Conservation (phyloP, 2,329 filamentous ascomycete species). For the Apiospora saccharicola region DNA sequence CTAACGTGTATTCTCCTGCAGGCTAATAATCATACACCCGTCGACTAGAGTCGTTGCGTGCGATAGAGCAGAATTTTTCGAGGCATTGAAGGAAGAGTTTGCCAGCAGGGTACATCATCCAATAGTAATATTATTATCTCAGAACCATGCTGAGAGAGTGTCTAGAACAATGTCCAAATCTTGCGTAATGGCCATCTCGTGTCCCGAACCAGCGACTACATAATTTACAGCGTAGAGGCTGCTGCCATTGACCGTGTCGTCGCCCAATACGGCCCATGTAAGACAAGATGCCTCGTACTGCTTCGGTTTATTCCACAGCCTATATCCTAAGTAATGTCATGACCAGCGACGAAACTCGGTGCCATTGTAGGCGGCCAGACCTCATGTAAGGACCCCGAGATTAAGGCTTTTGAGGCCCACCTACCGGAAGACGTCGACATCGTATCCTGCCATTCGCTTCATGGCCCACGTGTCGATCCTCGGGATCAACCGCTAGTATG, state of each 20-base stretch:
- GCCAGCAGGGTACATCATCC: conserved; percentile 76
- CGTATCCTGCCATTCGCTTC: conserved; percentile 93
- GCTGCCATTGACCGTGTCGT: conserved; percentile 89
- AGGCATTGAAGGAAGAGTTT: conserved; percentile 82
- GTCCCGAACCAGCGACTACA: conserved; percentile 95
- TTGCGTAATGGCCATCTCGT: conserved; percentile 94
- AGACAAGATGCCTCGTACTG: conserved; percentile 42
- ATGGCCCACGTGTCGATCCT: conserved; percentile 89
- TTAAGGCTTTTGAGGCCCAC: conserved; percentile 89
- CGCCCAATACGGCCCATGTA: conserved; percentile 91
- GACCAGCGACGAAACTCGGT: conserved; percentile 85
- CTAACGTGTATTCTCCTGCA: conserved; percentile 34
- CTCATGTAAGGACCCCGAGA: conserved; percentile 97
- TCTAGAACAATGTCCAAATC: conserved; percentile 85
- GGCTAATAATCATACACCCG: conserved; percentile 24
- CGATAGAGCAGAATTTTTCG: conserved; percentile 89
- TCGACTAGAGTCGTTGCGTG: conserved; percentile 84
- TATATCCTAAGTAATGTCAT: conserved; percentile 22
- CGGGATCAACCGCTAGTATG: conserved; percentile 87
- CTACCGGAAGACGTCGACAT: conserved; percentile 91
- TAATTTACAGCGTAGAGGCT: conserved; percentile 98
- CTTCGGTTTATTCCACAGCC: conserved; percentile 34
- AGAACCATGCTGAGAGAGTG: conserved; percentile 57
- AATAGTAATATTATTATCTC: conserved; percentile 39
- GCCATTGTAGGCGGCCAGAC: conserved; percentile 98